Base-by-base conservation (phyloP, 768 basidiomycete genomes). In the Suillus plorans region DNA sequence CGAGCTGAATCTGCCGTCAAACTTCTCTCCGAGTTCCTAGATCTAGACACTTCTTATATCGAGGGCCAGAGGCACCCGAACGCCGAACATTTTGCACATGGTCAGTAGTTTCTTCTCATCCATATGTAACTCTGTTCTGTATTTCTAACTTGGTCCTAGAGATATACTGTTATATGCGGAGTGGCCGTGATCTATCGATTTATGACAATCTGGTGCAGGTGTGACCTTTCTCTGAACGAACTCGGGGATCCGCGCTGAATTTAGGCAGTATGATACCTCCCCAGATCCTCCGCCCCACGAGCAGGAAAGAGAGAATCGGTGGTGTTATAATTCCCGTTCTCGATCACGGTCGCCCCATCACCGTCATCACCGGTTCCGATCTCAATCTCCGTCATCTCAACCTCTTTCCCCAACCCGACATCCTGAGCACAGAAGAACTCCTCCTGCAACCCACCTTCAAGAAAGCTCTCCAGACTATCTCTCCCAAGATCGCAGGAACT, bases 51-150 rank as follows among this genome's bases (percentile, higher is more conserved):
- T 4, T 81, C 84, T 2, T 87, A 88, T 65, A 72, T 73, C 25
- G 82, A 85, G 56, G 89, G 88, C 9, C 79, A 80, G 31, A 81
- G 88, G 62, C 81, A 85, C 64, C 76, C 81, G 31, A 91, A 93
- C 69, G 91, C 95, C 13, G 95, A 98, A 73, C 95, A 97, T 76
- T 96, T 97, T 78, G 92, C 90, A 9, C 95, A 98, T 77, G 94
- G 94, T 93, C 69, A 69, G 84, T 76, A n/a, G 39, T 49, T 56
- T 39, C 28, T 63, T 57, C 67, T 5, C n/a, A 8, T 41, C 12
- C 12, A 18, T 36, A 49, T 3, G 4, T 6, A 6, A 34, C 25
- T 6, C 12, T 4, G 37, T 20, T 57, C 64, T 70, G 65, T 67
- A 34, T 44, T 41, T 4, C 39, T 28, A 36, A 63, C 47, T 59